phyloP scores from a whole-genome alignment of 1,139 yeast genomes.

The Martiniozyma asiatica region DNA sequence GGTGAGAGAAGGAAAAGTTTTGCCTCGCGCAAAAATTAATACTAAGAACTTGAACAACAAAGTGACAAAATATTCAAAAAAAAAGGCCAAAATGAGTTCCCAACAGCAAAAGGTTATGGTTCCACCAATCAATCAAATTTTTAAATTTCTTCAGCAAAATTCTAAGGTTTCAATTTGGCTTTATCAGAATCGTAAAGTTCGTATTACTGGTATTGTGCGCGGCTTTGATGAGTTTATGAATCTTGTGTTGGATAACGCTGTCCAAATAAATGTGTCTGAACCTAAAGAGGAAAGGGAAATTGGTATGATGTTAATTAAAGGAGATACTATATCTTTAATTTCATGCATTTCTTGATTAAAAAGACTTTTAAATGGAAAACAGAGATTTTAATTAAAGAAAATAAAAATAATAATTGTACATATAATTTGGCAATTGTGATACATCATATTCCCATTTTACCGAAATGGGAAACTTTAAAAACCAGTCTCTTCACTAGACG shows the following conservation, averaged over 20 bases:
- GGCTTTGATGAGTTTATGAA: conserved; percentile 99
- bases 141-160: conserved; percentile 77
- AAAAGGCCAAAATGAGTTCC: too few relatives aligned
- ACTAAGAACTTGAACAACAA: too few relatives aligned
- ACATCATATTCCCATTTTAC: conserved; percentile 2
- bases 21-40: too few relatives aligned
- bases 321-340: conserved; percentile 85
- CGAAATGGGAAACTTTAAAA: not conserved
- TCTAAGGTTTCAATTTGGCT: conserved; percentile 76
- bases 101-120: conserved; percentile 38
- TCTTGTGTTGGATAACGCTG: conserved; percentile 82
- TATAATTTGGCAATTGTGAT: conserved; percentile 2
- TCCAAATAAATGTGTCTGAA: conserved; percentile 52
- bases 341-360: too few relatives aligned
- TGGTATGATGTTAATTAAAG: conserved; percentile 68
- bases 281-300: conserved; percentile 28
- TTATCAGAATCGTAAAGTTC: conserved; percentile 66
- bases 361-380: too few relatives aligned
- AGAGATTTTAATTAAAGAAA: too few relatives aligned
- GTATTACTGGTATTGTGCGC: conserved; percentile 72
- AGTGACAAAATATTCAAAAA: too few relatives aligned
- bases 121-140: conserved; percentile 87
- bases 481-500: too few relatives aligned
- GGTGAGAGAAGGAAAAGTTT: too few relatives aligned
- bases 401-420: conserved; percentile 6